These are phyloP conservation scores for Sclerospora graminicola DNA, from an alignment of 352 stramenopile species.

Conservation along the genomic window DNA sequence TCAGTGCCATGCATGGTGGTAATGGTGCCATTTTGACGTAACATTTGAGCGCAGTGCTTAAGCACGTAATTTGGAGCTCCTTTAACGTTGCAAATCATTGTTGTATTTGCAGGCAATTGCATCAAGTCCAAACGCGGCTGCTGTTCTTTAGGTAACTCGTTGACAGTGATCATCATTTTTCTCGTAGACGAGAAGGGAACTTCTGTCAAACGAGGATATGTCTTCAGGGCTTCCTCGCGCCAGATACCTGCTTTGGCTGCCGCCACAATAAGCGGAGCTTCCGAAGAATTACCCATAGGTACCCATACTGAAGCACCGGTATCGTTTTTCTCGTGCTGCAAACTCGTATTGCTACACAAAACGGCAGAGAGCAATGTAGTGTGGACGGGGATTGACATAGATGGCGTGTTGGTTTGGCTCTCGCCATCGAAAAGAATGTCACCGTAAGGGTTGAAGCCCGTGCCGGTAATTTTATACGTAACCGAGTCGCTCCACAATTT, in stretches of 20 bases:
- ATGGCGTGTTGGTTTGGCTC: constrained; percentile 31
- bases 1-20: constrained; percentile 26
- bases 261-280: constrained; percentile 52
- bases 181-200: constrained; percentile 90
- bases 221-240: constrained; percentile 31
- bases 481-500: constrained; percentile 62
- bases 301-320: constrained; percentile 29
- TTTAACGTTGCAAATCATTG: constrained; percentile 50
- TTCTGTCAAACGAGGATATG: constrained; percentile 67
- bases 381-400: constrained; percentile 25
- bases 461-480: constrained; percentile 42
- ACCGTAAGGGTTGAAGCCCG: constrained; percentile 35
- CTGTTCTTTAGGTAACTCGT: constrained; percentile 26
- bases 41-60: constrained; percentile 40
- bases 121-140: constrained; percentile 27
- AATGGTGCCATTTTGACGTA: constrained; percentile 37
- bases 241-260: constrained; percentile 54
- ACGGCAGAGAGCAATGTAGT: constrained; percentile 43
- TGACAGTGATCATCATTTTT: constrained; percentile 90
- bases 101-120: constrained; percentile 28
- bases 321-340: constrained; percentile 43
- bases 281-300: constrained; percentile 59
- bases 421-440: constrained; percentile 40
- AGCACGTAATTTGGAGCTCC: constrained; percentile 56
- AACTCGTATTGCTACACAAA: constrained; percentile 60